A percentile compares a stretch with the other conserved stretches of the same genome.
Evolutionary conservation across 1,284 basidiomycete genomes (phyloP).

Genomic region (Marasmius fiardii): DNA sequence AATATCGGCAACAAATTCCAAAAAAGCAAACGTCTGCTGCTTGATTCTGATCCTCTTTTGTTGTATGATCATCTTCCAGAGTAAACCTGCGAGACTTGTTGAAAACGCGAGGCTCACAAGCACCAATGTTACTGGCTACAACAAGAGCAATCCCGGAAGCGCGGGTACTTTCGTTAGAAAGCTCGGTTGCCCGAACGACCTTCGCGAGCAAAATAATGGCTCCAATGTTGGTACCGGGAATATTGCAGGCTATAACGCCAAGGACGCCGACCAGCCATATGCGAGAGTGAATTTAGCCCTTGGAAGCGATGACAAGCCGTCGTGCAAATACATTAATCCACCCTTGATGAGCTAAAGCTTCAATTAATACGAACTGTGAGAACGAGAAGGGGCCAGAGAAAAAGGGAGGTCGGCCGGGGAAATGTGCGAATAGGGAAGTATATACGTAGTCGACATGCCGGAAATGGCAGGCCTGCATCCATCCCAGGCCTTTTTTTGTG

Average conservation of each 20-base stretch:
- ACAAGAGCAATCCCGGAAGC: conserved; percentile 46
- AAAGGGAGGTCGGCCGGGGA: conserved; percentile 85
- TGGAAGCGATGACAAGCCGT: conserved; percentile 59
- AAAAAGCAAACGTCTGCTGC: conserved; percentile 64
- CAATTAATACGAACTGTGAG: conserved; percentile 93
- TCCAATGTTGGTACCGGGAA: conserved; percentile 94
- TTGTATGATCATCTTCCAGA: conserved; percentile 80
- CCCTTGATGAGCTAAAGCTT: conserved; percentile 80
- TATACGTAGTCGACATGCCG: conserved; percentile 19
- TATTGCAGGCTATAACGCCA: conserved; percentile 80
- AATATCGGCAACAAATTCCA: conserved; percentile 67
- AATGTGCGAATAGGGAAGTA: conserved; percentile 33
- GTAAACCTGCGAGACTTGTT: conserved; percentile 85
- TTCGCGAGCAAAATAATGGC: conserved; percentile 86
- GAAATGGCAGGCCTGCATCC: too few relatives aligned
- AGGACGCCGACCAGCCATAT: conserved; percentile 58
- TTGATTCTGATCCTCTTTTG: conserved; percentile 78
- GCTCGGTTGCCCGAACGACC: conserved; percentile 35
- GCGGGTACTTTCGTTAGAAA: conserved; percentile 29
- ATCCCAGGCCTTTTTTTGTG: conserved; percentile 5
- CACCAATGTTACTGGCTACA: conserved; percentile 86
- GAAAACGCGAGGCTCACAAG: conserved; percentile 90
- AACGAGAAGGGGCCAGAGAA: conserved; percentile 87
- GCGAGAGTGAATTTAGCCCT: conserved; percentile 43
- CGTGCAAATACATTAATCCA: conserved; percentile 87